Percentiles rank a stretch among this genome's conserved stretches.
Evolutionary conservation across 2,329 filamentous ascomycete species (phyloP).

Genomic region (Phoma herbarum): DNA sequence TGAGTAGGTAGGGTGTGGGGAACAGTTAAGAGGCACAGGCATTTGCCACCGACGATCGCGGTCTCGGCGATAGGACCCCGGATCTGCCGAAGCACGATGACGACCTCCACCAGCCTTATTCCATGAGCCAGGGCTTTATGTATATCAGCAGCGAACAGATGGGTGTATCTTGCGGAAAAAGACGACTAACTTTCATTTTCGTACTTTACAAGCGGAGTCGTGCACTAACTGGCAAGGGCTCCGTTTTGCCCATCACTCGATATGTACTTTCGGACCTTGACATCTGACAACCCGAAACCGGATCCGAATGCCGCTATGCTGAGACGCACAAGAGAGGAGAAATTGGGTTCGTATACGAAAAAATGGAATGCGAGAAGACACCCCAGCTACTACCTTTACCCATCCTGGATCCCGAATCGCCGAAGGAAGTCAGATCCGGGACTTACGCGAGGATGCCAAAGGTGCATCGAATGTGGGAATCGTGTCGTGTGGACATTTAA

Average conservation of each 20-base stretch:
- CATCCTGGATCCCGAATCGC: slow-evolving; percentile 20
- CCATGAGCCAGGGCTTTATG: not conserved
- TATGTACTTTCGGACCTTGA: slow-evolving; percentile 28
- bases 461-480: slow-evolving; percentile 37
- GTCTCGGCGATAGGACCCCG: slow-evolving; percentile 21
- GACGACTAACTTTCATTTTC: slow-evolving; percentile 24
- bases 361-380: slow-evolving; percentile 36
- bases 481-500: slow-evolving; percentile 40
- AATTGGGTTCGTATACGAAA: slow-evolving; percentile 5
- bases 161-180: not conserved
- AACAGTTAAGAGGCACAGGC: slow-evolving; percentile 33
- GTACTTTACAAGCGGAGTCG: slow-evolving; percentile 35
- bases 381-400: slow-evolving; percentile 42
- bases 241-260: slow-evolving; percentile 11
- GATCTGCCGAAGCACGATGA: slow-evolving; percentile 28
- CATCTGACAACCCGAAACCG: slow-evolving; percentile 16
- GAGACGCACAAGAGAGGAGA: slow-evolving; percentile 22
- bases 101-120: slow-evolving; percentile 7
- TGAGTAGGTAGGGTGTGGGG: slow-evolving; percentile 28
- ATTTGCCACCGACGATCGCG: slow-evolving; percentile 28
- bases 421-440: slow-evolving; percentile 22
- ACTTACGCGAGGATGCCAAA: slow-evolving; percentile 25
- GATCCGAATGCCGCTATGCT: slow-evolving; percentile 43
- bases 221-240: slow-evolving; percentile 5
- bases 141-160: not conserved